Evolutionary conservation across 2,329 filamentous ascomycete species (phyloP).

Genomic region (Diaporthe citriasiana): DNA sequence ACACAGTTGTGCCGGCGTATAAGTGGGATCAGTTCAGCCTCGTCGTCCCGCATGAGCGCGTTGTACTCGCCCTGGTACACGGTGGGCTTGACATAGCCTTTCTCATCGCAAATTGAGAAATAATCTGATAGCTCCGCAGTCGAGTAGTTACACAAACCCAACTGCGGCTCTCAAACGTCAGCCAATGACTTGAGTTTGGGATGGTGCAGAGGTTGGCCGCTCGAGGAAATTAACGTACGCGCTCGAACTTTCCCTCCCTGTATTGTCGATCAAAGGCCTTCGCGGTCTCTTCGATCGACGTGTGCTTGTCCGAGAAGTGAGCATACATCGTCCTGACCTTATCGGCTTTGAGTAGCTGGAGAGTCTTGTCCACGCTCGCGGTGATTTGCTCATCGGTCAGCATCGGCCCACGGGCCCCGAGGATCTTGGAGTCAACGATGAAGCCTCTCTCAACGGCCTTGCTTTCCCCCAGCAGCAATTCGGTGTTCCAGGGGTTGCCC

Average conservation of each 20-base stretch:
- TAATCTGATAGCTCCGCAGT: constrained; percentile 55
- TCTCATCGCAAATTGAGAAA: constrained; percentile 50
- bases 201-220: not conserved
- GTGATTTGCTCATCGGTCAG: constrained; percentile 50
- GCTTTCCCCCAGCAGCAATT: constrained; percentile 43
- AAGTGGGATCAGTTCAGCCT: constrained; percentile 53
- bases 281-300: constrained; percentile 56
- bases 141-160: constrained; percentile 58
- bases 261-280: constrained; percentile 54
- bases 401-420: constrained; percentile 44
- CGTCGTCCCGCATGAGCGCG: constrained; percentile 52
- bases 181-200: not conserved
- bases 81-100: constrained; percentile 52
- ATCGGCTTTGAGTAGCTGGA: constrained; percentile 47
- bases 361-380: constrained; percentile 50
- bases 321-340: constrained; percentile 22
- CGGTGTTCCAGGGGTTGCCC: constrained; percentile 44
- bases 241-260: constrained; percentile 55
- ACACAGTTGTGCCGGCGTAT: constrained; percentile 52
- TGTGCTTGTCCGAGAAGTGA: constrained; percentile 39
- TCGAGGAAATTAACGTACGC: not conserved
- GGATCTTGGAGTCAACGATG: constrained; percentile 54
- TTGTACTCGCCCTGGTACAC: constrained; percentile 60
- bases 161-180: constrained; percentile 38
- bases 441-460: constrained; percentile 44